Evolutionary conservation across 192 early-diverging fungal genomes (phyloP), one percentile per base, ranked within the genome.

Genomic region (Kickxella alabastrina): DNA sequence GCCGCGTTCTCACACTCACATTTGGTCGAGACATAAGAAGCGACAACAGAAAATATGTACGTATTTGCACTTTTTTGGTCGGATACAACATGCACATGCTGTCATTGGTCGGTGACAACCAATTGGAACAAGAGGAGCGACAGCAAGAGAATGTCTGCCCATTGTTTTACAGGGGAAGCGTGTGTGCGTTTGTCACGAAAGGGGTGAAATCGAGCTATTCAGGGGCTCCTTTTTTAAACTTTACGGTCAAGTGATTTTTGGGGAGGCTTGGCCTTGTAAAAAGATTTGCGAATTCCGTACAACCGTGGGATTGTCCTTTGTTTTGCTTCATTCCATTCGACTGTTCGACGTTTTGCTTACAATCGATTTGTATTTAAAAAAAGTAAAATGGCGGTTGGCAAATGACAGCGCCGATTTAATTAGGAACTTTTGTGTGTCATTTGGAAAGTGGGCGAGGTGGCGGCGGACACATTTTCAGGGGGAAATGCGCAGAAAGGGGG

Each of bases 161-260:
- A n/a, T n/a, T n/a, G n/a, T n/a, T n/a, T n/a, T n/a, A n/a, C n/a
- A n/a, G n/a, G n/a, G n/a, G n/a, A n/a, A n/a, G 3, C 14, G 62
- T 64, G 62, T 52, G 51, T 64, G 10, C 18, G 54, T 64, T 57
- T 64, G 62, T 64, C 53, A 64, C 62, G 62, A 64, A 57, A 65
- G 62, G 62, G 62, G 62, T 40, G 42, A 17, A 29, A 26, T 14
- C n/a, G n/a, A n/a, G 43, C 28, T 15, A 36, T 10, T 12, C 15
- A 49, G 47, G 47, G 47, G 47, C 47, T 49, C 47, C 47, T 37
- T 26, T 49, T 28, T 35, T 18, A 42, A 39, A 42, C 50, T 57
- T 51, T 14, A 25, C 24, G 35, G 25, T 37, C 13, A 14, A 14
- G 22, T 44, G 22, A 25, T 23, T 43, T 43, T 3, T 23, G 3